These are phyloP conservation scores for Candida broadrunensis DNA, from an alignment of 805 yeast species.

Conservation along the genomic window DNA sequence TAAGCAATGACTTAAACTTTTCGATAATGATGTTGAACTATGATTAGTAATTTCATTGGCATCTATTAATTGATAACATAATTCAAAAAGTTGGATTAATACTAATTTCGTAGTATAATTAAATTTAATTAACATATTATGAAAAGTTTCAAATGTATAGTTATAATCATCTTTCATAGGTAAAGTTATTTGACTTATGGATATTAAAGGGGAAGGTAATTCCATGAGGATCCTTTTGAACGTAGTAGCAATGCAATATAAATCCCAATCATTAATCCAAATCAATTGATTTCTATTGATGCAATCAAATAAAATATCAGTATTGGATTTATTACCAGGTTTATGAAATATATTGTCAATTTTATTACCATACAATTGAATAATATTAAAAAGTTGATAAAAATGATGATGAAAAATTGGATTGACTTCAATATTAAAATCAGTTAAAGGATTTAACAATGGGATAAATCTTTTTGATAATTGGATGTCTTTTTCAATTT, in stretches of 20 bases:
- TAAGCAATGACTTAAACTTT: slow-evolving; percentile 51
- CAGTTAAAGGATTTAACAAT: slow-evolving; percentile 19
- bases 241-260: slow-evolving; percentile 47
- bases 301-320: slow-evolving; percentile 46
- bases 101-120: slow-evolving; percentile 21
- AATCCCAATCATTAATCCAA: slow-evolving; percentile 55
- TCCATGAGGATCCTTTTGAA: slow-evolving; percentile 48
- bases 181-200: slow-evolving; percentile 44
- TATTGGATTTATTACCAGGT: slow-evolving; percentile 51
- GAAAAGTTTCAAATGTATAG: slow-evolving; percentile 38
- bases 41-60: slow-evolving; percentile 42
- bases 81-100: slow-evolving; percentile 44
- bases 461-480: slow-evolving; percentile 15
- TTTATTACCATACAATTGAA: slow-evolving; percentile 39
- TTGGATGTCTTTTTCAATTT: slow-evolving; percentile 31
- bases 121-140: slow-evolving; percentile 22
- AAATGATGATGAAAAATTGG: slow-evolving; percentile 37
- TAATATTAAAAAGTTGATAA: slow-evolving; percentile 50
- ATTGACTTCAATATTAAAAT: slow-evolving; percentile 11
- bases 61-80: slow-evolving; percentile 34
- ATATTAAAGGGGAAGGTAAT: slow-evolving; percentile 53
- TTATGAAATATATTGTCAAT: slow-evolving; percentile 50
- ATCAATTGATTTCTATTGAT: slow-evolving; percentile 53
- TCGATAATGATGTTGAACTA: slow-evolving; percentile 37
- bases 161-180: slow-evolving; percentile 52